Base-by-base conservation (phyloP, 2,329 filamentous ascomycete genomes). In the Lachnellula cervina region DNA sequence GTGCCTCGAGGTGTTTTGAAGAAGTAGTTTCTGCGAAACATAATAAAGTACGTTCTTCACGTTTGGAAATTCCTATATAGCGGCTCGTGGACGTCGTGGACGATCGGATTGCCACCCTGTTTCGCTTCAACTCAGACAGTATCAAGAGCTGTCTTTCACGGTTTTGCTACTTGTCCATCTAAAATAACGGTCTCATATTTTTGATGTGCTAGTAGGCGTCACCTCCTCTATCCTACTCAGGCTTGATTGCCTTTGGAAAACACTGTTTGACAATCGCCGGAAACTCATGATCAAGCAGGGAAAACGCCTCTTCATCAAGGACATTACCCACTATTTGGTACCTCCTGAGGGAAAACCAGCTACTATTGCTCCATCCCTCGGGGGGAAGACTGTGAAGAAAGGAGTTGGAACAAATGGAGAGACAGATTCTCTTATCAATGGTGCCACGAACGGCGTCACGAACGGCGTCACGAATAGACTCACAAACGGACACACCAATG, bases 241-340 rank as follows among this genome's bases (percentile, higher is more conserved):
- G 28, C 46, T 49, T 49, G 25, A 25, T 38, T 23, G 6, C n/a
- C 14, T 49, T 16, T 23, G 21, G 47, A 40, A n/a, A 17, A 17
- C n/a, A 25, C 13, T 14, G 11, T 40, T 13, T 13, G 16, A 19
- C n/a, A 1, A 2, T 37, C 40, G 21, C n/a, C 11, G 19, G 56
- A 67, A 71, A 71, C 73, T 76, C 71, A 79, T 73, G 28, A 69
- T 63, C 68, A 55, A 66, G 68, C 64, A 95, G 89, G 88, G 86
- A 67, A 96, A 96, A 77, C 89, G 93, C 65, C 77, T 96, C 66
- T 97, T 97, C 76, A 94, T 99, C 81, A 99, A 99, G 74, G 94
- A 97, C 72, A 99, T 97, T 76, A 87, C 89, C 54, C 88, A 97
- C 74, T 97, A 97, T 72, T 79, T 97, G 62, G 79, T 96, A 61